Percentiles rank a stretch among this genome's conserved stretches.
phyloP scores from a whole-genome alignment of 2,329 filamentous ascomycete genomes.

The Keithomyces neogunnii region DNA sequence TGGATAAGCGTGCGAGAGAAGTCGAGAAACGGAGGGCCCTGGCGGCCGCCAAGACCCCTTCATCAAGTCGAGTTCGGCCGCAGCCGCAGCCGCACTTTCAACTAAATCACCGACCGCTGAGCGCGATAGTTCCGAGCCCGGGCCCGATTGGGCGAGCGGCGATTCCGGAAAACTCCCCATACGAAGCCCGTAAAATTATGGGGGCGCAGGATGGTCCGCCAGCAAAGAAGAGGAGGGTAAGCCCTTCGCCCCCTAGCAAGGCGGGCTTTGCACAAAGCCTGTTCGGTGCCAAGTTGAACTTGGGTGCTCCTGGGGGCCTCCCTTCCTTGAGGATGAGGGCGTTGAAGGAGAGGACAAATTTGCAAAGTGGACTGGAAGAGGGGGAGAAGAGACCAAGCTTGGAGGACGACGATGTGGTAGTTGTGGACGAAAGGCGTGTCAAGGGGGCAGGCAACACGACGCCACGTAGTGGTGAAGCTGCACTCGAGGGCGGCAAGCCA shows the following conservation, averaged over 20 bases:
- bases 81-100: constrained; percentile 24
- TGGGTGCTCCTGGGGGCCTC: constrained; percentile 14
- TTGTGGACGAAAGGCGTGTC: constrained; percentile 4
- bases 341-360: constrained; percentile 14
- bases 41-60: constrained; percentile 28
- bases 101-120: constrained; percentile 36
- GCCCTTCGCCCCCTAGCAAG: constrained; percentile 24
- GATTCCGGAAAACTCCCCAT: constrained; percentile 25
- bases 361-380: constrained; percentile 1
- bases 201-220: constrained; percentile 12
- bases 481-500: too few relatives aligned
- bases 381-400: background rate
- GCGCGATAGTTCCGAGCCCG: constrained; percentile 20
- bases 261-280: constrained; percentile 23
- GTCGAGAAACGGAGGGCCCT: constrained; percentile 39
- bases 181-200: constrained; percentile 19
- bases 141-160: constrained; percentile 23
- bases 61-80: constrained; percentile 11
- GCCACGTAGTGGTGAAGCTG: too few relatives aligned
- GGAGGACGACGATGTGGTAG: constrained; percentile 7
- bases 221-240: constrained; percentile 19
- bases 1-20: constrained; percentile 60
- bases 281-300: constrained; percentile 24
- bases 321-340: constrained; percentile 10
- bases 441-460: background rate